These are phyloP conservation scores for Mercurialis annua DNA, from an alignment of 345 rosid genomes.

Conservation along the genomic window DNA sequence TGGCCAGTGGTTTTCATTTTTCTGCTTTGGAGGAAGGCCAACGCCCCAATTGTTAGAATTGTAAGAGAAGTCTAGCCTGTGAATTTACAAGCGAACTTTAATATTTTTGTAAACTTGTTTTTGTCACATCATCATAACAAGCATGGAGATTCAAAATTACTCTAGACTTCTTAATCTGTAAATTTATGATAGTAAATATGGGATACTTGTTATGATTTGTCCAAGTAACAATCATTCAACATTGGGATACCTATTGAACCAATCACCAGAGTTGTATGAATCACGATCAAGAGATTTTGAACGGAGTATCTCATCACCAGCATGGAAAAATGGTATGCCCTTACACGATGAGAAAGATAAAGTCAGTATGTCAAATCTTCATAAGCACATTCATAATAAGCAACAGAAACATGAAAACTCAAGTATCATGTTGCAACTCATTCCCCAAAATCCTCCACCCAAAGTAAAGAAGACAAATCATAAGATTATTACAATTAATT, in stretches of 20 bases:
- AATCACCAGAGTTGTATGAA: slow-evolving; percentile 97
- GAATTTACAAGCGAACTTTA: slow-evolving; percentile 13
- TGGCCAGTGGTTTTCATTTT: slow-evolving; percentile 80
- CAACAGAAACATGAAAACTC: not conserved
- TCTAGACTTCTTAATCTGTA: not conserved
- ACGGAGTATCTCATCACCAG: slow-evolving; percentile 92
- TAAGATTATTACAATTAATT: not conserved
- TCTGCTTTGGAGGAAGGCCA: slow-evolving; percentile 89
- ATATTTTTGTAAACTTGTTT: not conserved
- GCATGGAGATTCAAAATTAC: slow-evolving; percentile 6
- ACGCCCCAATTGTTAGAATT: slow-evolving; percentile 84
- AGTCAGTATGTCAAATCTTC: not conserved
- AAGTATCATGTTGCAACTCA: not conserved
- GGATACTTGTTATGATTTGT: not conserved
- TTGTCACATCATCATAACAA: not conserved
- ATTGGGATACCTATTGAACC: slow-evolving; percentile 77
- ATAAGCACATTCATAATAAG: not conserved
- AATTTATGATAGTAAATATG: not conserved
- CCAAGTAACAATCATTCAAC: slow-evolving; percentile 1
- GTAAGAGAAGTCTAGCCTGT: slow-evolving; percentile 83
- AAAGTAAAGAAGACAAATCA: not conserved
- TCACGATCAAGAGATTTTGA: slow-evolving; percentile 97
- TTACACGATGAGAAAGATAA: slow-evolving; percentile 20
- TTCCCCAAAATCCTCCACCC: not conserved
- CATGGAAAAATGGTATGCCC: slow-evolving; percentile 96